Evolutionary conservation across 176 grass and related monocot genomes (phyloP), one percentile per base, ranked within the genome.

Genomic region (Elaeis guineensis): DNA sequence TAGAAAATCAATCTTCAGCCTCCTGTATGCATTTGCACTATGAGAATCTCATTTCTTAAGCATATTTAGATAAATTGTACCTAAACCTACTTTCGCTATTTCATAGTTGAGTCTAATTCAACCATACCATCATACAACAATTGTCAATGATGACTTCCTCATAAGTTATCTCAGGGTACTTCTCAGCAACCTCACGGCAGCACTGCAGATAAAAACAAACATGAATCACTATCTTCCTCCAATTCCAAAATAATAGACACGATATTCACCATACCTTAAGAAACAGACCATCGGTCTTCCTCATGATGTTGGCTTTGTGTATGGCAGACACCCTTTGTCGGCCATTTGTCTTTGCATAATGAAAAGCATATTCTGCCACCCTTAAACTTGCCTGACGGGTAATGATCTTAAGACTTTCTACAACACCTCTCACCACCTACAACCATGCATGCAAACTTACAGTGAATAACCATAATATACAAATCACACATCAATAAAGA

Each of bases 131-230:
- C 92, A 97, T 97, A 75, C 86, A 91, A 55, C 87, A 97, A 74
- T 97, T 97, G 69, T 97, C 92, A 18, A 97, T 97, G 52, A 97
- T 97, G 58, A 97, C 87, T 52, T 97, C 92, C 74, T 97, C 92
- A 8, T 97, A 97, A 48, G 52, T 64, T 64, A 97, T 89, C 67
- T 97, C 87, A 25, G 92, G 92, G 54, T 91, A 97, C 61, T 91
- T 97, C 49, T 91, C 92, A 44, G 92, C 84, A n/a, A 97, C 87
- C 72, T 97, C 92, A 61, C 92, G 84, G 22, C 92, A 97, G 76
- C 92, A 97, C 92, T 97, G 72, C 24, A 80, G 76, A 21, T 49
- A 59, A 16, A 72, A 72, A 4, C 76, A 32, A 66, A 16, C 49
- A 44, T 21, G 18, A 20, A 44, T 69, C 52, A 12, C 35, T 3